phyloP scores from a whole-genome alignment of 225 moss, liverwort and hornwort species.

The Marchantia polymorpha region DNA sequence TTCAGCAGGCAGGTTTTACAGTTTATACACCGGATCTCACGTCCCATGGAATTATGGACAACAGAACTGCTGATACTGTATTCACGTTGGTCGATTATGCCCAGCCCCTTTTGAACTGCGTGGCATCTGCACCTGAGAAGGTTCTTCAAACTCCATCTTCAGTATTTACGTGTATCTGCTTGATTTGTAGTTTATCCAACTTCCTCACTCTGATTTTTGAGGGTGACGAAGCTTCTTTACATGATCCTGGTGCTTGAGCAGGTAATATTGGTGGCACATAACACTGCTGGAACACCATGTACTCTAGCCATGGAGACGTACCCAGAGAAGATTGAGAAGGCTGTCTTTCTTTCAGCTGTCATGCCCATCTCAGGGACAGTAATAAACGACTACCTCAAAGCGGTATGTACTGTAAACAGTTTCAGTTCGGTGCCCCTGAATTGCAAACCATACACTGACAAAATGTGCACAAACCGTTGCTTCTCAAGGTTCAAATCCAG shows the following conservation, averaged over 20 bases:
- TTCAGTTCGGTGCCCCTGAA: background rate
- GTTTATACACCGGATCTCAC: conserved; percentile 1
- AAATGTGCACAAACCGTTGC: background rate
- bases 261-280: conserved; percentile 58
- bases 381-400: background rate
- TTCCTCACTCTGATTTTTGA: background rate
- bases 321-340: conserved; percentile 48
- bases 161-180: background rate
- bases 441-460: background rate
- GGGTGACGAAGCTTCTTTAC: background rate
- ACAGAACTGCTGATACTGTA: conserved; percentile 10
- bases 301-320: conserved; percentile 54
- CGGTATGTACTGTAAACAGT: background rate
- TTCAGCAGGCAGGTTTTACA: background rate
- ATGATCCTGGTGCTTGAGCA: background rate
- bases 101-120: background rate
- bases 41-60: conserved; percentile 12
- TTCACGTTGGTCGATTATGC: background rate
- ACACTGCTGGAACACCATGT: conserved; percentile 50
- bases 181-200: background rate
- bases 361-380: conserved; percentile 36
- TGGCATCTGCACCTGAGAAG: background rate
- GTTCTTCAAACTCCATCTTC: background rate
- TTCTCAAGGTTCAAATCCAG: background rate
- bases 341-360: conserved; percentile 49